These are phyloP conservation scores for Cladosporium velox DNA, from an alignment of 2,329 filamentous ascomycete genomes.

Conservation along the genomic window DNA sequence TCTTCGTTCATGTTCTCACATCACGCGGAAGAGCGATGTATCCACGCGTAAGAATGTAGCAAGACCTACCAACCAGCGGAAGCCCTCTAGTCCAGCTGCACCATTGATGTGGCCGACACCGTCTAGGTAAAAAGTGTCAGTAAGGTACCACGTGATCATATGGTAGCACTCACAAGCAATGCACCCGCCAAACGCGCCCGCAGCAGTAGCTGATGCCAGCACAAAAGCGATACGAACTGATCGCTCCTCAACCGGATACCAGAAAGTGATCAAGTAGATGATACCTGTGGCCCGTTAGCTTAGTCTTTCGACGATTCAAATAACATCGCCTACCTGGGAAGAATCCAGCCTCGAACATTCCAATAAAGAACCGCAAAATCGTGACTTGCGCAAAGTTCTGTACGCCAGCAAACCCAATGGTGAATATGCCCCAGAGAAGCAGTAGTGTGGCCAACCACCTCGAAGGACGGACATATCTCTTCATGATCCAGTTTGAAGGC, in stretches of 20 bases:
- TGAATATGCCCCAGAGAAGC: conserved; percentile 43
- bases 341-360: conserved; percentile 45
- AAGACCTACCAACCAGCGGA: conserved; percentile 52
- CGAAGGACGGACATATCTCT: conserved; percentile 41
- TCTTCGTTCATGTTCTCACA: conserved; percentile 32
- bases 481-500: conserved; percentile 44
- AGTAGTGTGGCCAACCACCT: conserved; percentile 44
- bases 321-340: conserved; percentile 33
- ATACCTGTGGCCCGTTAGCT: neutral
- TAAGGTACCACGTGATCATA: conserved; percentile 46
- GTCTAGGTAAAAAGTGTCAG: neutral
- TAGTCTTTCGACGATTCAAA: neutral
- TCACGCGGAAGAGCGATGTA: neutral
- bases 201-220: conserved; percentile 58
- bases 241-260: conserved; percentile 59
- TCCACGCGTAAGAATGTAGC: conserved; percentile 26
- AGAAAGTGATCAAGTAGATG: conserved; percentile 45
- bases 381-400: conserved; percentile 39
- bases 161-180: conserved; percentile 59
- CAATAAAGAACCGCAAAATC: conserved; percentile 40
- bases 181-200: conserved; percentile 56
- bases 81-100: conserved; percentile 43
- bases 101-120: conserved; percentile 60
- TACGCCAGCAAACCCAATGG: conserved; percentile 41
- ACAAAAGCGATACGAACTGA: conserved; percentile 60